Base-by-base conservation (phyloP, 176 grass and related monocot genomes). In the Eragrostis nindensis region DNA sequence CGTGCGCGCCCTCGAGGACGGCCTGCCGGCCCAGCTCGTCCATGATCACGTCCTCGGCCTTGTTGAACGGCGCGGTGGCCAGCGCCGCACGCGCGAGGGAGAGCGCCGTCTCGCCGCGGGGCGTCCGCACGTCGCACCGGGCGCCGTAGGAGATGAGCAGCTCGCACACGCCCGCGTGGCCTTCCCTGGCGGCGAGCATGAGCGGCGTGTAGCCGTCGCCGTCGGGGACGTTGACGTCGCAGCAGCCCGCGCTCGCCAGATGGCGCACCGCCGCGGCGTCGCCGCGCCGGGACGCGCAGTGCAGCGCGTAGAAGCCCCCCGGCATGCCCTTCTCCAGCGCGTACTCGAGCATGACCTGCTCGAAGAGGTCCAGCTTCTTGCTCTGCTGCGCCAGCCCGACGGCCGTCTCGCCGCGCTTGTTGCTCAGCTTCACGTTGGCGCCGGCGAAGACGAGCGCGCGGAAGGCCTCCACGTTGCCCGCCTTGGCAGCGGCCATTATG, bases 281-380 rank as follows among this genome's bases (percentile, higher is more conserved):
- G 0, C 90, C 92, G 5, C 90, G 90, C 61, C 92, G 77, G 39
- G 92, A 91, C 0, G 92, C 92, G 17, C 89, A 95, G 78, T 95
- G 96, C 25, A 99, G 80, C 22, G 92, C 96, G 62, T 91, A 91
- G 89, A 95, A 95, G 0, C 84, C 88, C 2, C 90, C 88, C 6
- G 92, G 83, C 50, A 75, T 76, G 70, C 96, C 96, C n/a, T 91
- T 95, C 89, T 99, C 96, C 64, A 99, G 84, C 10, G 86, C 89
- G 71, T 95, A 90, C 49, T 99, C 88, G 17, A 99, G 90, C 96
- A 99, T 93, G 63, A 91, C 88, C 87, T 91, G 96, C 88, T 99
- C 96, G 69, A 99, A 99, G 15, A 93, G 74, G 46, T 99, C 96
- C 53, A 88, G 64, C 67, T 93, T 91, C 83, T 90, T 89, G 87